Conservation (phyloP, 306 rosid genomes). For the Lablab purpureus region DNA sequence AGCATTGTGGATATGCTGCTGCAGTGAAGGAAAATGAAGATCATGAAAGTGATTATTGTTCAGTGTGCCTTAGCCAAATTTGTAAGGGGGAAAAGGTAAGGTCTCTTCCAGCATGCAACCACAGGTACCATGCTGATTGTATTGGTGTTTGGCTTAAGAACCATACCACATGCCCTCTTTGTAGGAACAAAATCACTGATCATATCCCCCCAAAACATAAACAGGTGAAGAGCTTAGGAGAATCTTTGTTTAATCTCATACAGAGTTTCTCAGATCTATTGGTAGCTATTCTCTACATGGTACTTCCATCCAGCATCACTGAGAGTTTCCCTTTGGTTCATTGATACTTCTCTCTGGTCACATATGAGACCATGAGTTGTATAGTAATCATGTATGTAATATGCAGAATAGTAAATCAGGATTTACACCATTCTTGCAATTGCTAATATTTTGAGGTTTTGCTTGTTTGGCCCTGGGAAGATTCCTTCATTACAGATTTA, state of each 20-base stretch:
- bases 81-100: slow-evolving; percentile 38
- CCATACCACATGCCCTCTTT: slow-evolving; percentile 53
- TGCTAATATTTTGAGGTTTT: neutral
- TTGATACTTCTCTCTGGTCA: neutral
- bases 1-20: neutral
- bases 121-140: slow-evolving; percentile 49
- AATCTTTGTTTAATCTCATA: neutral
- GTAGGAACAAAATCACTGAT: slow-evolving; percentile 45
- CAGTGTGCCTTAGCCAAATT: slow-evolving; percentile 46
- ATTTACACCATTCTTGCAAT: neutral
- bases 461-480: slow-evolving; percentile 3
- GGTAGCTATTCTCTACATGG: slow-evolving; percentile 22
- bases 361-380: neutral
- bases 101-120: slow-evolving; percentile 43
- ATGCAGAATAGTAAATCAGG: slow-evolving; percentile 22
- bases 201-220: neutral
- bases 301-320: slow-evolving; percentile 36
- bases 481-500: neutral
- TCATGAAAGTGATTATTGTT: slow-evolving; percentile 36
- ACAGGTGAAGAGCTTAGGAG: slow-evolving; percentile 27
- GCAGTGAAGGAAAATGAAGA: slow-evolving; percentile 6
- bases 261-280: slow-evolving; percentile 38
- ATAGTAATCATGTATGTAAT: neutral
- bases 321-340: slow-evolving; percentile 41
- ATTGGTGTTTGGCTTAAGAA: slow-evolving; percentile 54